Base-by-base conservation (phyloP, 345 rosid species). In the Noccaea caerulescens region DNA sequence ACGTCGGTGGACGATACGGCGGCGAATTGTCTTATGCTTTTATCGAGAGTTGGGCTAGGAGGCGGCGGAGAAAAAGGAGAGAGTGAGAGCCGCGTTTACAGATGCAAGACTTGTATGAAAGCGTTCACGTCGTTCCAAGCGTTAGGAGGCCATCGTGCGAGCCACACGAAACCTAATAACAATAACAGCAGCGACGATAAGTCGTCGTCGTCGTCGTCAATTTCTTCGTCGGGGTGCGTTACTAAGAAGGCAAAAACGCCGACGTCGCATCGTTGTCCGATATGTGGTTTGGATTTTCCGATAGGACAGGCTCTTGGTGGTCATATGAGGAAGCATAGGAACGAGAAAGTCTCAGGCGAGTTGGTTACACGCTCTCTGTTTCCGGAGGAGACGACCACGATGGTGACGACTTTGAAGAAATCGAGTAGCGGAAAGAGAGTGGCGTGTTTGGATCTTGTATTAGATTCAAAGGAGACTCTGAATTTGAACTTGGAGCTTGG, bases 241-340 rank as follows among this genome's bases (percentile, higher is more conserved):
- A 58, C 71, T 33, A 68, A 51, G 57, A 72, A 58, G 68, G 63
- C 52, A 18, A 82, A 78, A 82, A 65, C 37, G 7, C 72, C 75
- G 82, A 73, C 77, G 79, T 62, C 65, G 8, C 96, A 92, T 61
- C 75, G 65, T 30, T 92, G 98, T 58, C 83, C 89, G 37, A 76
- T 89, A 58, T 88, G 98, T 76, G 77, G 82, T 2, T 81, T 73
- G 49, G 88, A 86, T 30, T 92, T 89, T 68, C 81, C 82, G 4
- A 70, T 89, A 55, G 98, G 98, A 34, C 98, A 92, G 73, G 96
- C 98, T 8, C 75, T 92, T 56, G 94, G 96, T 0, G 98, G 98
- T 53, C 96, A 88, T 63, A 89, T 86, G 81, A 92, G 98, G 65
- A 80, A 82, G 63, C 98, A 92, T 18, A 75, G 87, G 58, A 73